Conservation (phyloP, 1,139 yeast species). For the Saccharomyces hybrid region DNA sequence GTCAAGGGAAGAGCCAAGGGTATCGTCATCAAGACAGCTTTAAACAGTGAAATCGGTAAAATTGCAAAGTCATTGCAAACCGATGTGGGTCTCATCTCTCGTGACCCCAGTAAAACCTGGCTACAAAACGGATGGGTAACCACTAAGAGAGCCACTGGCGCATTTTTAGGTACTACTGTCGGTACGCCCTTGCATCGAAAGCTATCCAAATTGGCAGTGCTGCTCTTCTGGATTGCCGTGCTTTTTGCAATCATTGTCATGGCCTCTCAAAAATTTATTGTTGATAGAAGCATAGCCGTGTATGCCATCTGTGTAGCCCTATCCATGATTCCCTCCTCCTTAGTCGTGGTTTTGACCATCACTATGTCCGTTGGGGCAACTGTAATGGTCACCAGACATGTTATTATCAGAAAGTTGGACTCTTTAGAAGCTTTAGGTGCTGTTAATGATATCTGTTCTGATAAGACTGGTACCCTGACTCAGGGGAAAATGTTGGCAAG, state of each 20-base stretch:
- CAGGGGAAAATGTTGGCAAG: slow-evolving; percentile 93
- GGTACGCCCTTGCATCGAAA: slow-evolving; percentile 94
- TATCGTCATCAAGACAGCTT: slow-evolving; percentile 81
- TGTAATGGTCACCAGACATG: slow-evolving; percentile 89
- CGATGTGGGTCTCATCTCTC: slow-evolving; percentile 67
- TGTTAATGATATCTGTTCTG: slow-evolving; percentile 91
- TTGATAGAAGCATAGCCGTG: slow-evolving; percentile 95
- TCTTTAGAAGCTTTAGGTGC: slow-evolving; percentile 95
- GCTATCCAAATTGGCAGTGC: slow-evolving; percentile 89
- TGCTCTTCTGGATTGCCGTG: slow-evolving; percentile 71
- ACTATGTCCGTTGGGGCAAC: slow-evolving; percentile 93
- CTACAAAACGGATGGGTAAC: slow-evolving; percentile 34
- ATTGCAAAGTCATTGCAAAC: slow-evolving; percentile 87
- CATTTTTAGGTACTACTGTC: slow-evolving; percentile 62
- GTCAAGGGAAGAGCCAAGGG: slow-evolving; percentile 93
- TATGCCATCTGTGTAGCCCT: slow-evolving; percentile 92
- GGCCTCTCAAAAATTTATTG: slow-evolving; percentile 75
- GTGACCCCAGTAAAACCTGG: slow-evolving; percentile 42
- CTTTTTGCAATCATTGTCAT: slow-evolving; percentile 84
- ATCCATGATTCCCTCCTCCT: slow-evolving; percentile 97
- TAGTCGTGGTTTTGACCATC: slow-evolving; percentile 94
- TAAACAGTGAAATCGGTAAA: slow-evolving; percentile 84
- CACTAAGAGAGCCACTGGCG: slow-evolving; percentile 47
- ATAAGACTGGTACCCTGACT: slow-evolving; percentile 93
- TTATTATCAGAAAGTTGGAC: slow-evolving; percentile 87